These are phyloP conservation scores for Talaromyces sp. DNA, from an alignment of 2,329 filamentous ascomycete genomes.

Conservation along the genomic window DNA sequence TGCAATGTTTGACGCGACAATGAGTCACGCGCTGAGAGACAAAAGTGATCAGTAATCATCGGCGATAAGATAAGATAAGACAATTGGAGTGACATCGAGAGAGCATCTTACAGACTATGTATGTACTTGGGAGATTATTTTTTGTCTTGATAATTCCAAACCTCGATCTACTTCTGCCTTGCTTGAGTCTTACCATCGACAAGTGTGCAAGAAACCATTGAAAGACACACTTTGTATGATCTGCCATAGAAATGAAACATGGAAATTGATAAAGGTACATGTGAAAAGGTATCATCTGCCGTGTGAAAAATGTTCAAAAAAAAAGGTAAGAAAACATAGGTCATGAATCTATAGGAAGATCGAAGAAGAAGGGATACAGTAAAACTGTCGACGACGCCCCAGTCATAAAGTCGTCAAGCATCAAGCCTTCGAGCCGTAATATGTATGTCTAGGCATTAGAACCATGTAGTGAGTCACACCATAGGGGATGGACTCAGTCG, in stretches of 20 bases:
- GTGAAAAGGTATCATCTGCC: neutral
- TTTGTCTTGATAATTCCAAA: neutral
- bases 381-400: neutral
- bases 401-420: constrained; percentile 9
- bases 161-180: neutral
- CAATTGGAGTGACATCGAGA: neutral
- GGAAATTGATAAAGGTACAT: neutral
- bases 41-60: neutral
- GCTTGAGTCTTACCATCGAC: neutral
- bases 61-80: neutral
- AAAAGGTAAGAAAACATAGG: neutral
- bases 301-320: neutral
- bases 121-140: neutral
- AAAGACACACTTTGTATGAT: neutral
- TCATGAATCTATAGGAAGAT: neutral
- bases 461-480: neutral
- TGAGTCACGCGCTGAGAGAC: neutral
- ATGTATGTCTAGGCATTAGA: constrained; percentile 3
- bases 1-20: neutral
- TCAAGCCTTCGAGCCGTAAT: neutral
- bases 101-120: too few relatives aligned
- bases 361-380: neutral
- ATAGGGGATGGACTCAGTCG: neutral
- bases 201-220: neutral
- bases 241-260: neutral